Conservation (phyloP, 106 monocot genomes). For the Dendrobium catenatum region DNA sequence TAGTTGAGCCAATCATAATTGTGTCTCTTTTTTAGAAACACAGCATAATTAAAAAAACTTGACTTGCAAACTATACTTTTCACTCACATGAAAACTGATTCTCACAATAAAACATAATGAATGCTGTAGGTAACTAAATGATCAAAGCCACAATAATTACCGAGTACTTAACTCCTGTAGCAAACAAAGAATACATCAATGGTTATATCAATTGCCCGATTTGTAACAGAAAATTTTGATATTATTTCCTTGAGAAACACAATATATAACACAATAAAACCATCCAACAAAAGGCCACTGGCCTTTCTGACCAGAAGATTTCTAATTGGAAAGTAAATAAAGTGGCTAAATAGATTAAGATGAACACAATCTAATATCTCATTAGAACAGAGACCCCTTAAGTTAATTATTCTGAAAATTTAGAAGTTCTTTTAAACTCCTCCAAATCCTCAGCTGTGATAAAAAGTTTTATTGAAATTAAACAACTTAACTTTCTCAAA, state of each 20-base stretch:
- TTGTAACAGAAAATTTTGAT: too few species aligned
- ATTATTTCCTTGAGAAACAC: not conserved
- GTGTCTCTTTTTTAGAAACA: not conserved
- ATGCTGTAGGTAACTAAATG: not conserved
- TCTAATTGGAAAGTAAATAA: not conserved
- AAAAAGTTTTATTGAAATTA: too few species aligned
- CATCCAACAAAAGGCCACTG: not conserved
- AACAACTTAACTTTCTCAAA: too few species aligned
- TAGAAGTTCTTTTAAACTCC: too few species aligned
- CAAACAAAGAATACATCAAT: not conserved
- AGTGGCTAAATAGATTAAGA: not conserved
- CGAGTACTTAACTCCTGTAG: not conserved
- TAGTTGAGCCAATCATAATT: not conserved
- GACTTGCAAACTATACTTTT: not conserved
- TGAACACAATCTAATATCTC: not conserved
- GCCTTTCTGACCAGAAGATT: not conserved
- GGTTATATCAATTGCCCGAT: not conserved
- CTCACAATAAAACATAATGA: not conserved
- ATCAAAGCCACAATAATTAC: not conserved
- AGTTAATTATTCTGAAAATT: not conserved
- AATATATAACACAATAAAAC: not conserved
- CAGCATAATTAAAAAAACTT: not conserved
- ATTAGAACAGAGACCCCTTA: not conserved
- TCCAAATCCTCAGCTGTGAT: too few species aligned
- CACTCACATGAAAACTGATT: not conserved